phyloP scores from a whole-genome alignment of 2,329 filamentous ascomycete genomes.

The Gnomoniopsis smithogilvyi region DNA sequence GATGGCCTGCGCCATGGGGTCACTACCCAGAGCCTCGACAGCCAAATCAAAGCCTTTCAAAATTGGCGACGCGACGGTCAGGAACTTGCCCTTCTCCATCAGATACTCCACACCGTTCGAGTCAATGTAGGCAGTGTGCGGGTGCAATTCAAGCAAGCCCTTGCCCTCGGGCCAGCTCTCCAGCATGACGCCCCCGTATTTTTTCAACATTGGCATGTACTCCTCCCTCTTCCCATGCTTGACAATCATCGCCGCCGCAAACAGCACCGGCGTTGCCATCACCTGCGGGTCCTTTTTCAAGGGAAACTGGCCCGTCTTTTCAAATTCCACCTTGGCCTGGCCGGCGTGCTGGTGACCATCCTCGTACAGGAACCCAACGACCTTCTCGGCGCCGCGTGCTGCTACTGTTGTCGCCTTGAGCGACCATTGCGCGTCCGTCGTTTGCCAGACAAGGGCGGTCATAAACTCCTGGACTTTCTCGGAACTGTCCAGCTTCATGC shows the following conservation, averaged over 20 bases:
- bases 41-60: conserved; percentile 44
- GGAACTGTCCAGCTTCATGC: conserved; percentile 37
- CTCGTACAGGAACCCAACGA: conserved; percentile 48
- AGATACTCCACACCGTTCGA: conserved; percentile 30
- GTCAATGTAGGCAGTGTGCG: conserved; percentile 27
- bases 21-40: conserved; percentile 28
- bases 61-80: conserved; percentile 33
- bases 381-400: conserved; percentile 41
- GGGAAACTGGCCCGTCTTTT: conserved; percentile 23
- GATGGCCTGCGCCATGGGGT: conserved; percentile 35
- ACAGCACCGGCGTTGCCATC: conserved; percentile 38
- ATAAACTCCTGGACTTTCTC: conserved; percentile 40
- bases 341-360: conserved; percentile 32
- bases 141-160: conserved; percentile 35
- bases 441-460: conserved; percentile 37
- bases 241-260: conserved; percentile 38
- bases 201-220: conserved; percentile 31
- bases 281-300: conserved; percentile 41
- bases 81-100: conserved; percentile 30
- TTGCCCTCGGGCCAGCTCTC: conserved; percentile 38
- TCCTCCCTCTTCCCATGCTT: conserved; percentile 30
- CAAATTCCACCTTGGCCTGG: conserved; percentile 13
- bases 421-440: conserved; percentile 34
- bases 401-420: conserved; percentile 37
- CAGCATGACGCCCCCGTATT: conserved; percentile 35